phyloP scores from a whole-genome alignment of 805 yeast genomes.

The Tanozyma kutaoensis region DNA sequence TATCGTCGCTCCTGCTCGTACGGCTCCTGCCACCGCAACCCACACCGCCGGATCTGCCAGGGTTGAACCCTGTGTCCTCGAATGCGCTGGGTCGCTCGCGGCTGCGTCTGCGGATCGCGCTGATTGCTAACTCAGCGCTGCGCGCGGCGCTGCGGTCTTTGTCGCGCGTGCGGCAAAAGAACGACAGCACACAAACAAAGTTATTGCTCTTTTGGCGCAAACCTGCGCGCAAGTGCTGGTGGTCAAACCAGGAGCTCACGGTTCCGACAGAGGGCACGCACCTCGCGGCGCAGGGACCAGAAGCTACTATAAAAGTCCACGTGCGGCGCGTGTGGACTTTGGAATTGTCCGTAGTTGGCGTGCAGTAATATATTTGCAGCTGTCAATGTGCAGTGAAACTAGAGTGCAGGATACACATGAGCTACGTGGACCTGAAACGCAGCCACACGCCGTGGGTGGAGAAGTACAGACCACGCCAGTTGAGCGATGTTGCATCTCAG shows the following conservation, averaged over 20 bases:
- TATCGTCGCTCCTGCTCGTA: conserved; percentile 69
- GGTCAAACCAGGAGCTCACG: conserved; percentile 58
- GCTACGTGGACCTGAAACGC: no score
- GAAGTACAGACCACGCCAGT: conserved; percentile 71
- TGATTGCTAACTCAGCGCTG: conserved; percentile 41
- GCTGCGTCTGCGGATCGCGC: conserved; percentile 39
- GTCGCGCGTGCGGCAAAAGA: conserved; percentile 31
- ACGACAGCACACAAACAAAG: conserved; percentile 37
- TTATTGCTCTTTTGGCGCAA: conserved; percentile 88
- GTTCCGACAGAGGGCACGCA: conserved; percentile 19
- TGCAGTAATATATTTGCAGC: no score
- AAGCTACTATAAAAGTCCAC: conserved; percentile 46
- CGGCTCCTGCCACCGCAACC: conserved; percentile 25
- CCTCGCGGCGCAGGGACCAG: conserved; percentile 2
- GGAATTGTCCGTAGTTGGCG: conserved; percentile 83
- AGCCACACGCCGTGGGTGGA: conserved; percentile 87
- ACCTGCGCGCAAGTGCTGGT: conserved; percentile 99
- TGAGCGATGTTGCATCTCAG: conserved; percentile 86
- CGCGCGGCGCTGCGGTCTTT: conserved; percentile 47
- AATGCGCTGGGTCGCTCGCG: conserved; percentile 18
- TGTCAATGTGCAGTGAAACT: no score
- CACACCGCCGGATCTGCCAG: conserved; percentile 30
- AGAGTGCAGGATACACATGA: no score
- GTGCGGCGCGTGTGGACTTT: conserved; percentile 94
- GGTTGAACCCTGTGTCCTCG: conserved; percentile 30